These are phyloP conservation scores for Tolypocladium tropicale DNA, from an alignment of 2,329 filamentous ascomycete genomes.

Conservation along the genomic window DNA sequence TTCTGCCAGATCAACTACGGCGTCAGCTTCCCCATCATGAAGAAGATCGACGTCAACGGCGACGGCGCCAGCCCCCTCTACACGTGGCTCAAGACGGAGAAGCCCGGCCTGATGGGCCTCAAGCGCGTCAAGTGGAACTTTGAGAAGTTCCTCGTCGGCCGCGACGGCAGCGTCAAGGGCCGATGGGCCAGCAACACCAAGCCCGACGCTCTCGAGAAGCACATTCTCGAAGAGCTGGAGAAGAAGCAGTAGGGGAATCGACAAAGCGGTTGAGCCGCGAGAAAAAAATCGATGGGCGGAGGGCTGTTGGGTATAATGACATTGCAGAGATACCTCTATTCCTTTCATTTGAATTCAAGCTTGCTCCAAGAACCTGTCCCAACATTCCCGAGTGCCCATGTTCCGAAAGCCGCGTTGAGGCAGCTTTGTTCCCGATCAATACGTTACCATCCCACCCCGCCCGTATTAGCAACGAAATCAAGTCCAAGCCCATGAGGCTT, in stretches of 20 bases:
- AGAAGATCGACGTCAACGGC: conserved; percentile 93
- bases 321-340: background rate
- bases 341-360: background rate
- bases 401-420: too few relatives aligned
- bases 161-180: conserved; percentile 74
- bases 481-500: too few relatives aligned
- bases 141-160: conserved; percentile 90
- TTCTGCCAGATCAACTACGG: conserved; percentile 91
- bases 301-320: background rate
- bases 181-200: conserved; percentile 84
- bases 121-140: conserved; percentile 99
- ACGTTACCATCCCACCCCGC: too few relatives aligned
- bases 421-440: too few relatives aligned
- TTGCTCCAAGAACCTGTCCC: background rate
- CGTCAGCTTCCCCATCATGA: conserved; percentile 81
- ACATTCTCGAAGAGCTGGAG: conserved; percentile 65
- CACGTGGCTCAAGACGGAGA: conserved; percentile 60
- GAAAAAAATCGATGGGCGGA: background rate
- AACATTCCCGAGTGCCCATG: background rate
- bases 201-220: conserved; percentile 68
- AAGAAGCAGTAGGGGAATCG: conserved; percentile 23
- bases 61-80: conserved; percentile 56
- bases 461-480: too few relatives aligned
- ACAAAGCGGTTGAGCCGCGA: background rate
- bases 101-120: conserved; percentile 76